A percentile compares a stretch with the other conserved stretches of the same genome.
These are phyloP conservation scores for Alternaria arborescens DNA, from an alignment of 2,329 filamentous ascomycete genomes.

Conservation along the genomic window DNA sequence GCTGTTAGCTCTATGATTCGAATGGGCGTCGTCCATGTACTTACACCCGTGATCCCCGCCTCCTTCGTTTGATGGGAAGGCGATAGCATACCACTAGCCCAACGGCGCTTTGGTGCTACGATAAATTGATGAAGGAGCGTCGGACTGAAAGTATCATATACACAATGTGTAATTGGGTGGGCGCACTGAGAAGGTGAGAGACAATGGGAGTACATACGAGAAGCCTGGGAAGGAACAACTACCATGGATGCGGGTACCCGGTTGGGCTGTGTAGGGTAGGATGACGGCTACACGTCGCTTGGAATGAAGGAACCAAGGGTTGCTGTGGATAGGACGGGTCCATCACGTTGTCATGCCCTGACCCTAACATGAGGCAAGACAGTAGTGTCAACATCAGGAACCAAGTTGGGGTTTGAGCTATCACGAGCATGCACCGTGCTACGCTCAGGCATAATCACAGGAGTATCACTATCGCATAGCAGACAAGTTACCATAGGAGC, in stretches of 20 bases:
- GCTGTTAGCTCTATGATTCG: slow-evolving; percentile 6
- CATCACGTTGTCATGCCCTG: background rate
- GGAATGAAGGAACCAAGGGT: background rate
- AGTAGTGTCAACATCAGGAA: background rate
- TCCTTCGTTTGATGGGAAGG: slow-evolving; percentile 46
- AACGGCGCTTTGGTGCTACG: slow-evolving; percentile 35
- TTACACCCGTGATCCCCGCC: slow-evolving; percentile 47
- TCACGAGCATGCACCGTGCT: slow-evolving; percentile 34
- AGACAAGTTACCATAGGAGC: slow-evolving; percentile 6
- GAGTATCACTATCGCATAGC: slow-evolving; percentile 3
- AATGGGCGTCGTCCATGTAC: slow-evolving; percentile 7
- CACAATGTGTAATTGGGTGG: background rate
- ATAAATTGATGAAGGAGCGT: background rate
- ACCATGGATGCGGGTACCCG: slow-evolving; percentile 22
- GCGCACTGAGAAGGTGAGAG: background rate
- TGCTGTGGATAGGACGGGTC: background rate
- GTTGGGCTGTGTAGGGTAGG: slow-evolving; percentile 10
- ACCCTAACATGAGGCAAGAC: background rate
- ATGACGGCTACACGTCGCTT: background rate
- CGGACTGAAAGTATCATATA: background rate
- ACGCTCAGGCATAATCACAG: slow-evolving; percentile 18
- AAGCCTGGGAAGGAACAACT: slow-evolving; percentile 5
- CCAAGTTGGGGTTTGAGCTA: slow-evolving; percentile 29
- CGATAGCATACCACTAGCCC: slow-evolving; percentile 52
- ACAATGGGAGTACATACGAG: background rate